Evolutionary conservation across 805 yeast species (phyloP).

Genomic region (Zygosaccharomyces gambellarensis): DNA sequence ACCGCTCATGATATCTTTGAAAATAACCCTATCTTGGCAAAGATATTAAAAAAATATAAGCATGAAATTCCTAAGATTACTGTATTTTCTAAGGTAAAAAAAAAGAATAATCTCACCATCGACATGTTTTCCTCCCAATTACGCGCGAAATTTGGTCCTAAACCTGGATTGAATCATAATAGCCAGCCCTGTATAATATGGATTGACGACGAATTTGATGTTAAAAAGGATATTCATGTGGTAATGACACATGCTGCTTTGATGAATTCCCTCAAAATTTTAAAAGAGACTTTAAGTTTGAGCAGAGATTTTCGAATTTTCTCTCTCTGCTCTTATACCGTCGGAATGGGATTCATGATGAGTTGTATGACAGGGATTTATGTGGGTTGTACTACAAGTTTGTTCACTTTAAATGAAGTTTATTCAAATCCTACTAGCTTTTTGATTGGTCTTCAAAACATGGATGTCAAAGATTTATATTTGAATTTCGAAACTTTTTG

Average conservation of each 20-base stretch:
- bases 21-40: slow-evolving; percentile 23
- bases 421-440: slow-evolving; percentile 69
- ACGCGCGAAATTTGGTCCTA: slow-evolving; percentile 18
- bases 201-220: slow-evolving; percentile 27
- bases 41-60: slow-evolving; percentile 24
- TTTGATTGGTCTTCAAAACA: slow-evolving; percentile 63
- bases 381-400: slow-evolving; percentile 78
- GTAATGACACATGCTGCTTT: slow-evolving; percentile 53
- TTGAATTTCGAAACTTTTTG: slow-evolving; percentile 79
- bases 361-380: slow-evolving; percentile 80
- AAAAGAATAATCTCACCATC: slow-evolving; percentile 21
- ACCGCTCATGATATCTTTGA: slow-evolving; percentile 22
- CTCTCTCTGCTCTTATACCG: slow-evolving; percentile 80
- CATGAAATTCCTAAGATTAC: slow-evolving; percentile 30
- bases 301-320: slow-evolving; percentile 65
- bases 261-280: slow-evolving; percentile 75
- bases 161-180: slow-evolving; percentile 28
- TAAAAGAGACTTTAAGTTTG: slow-evolving; percentile 89
- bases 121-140: slow-evolving; percentile 19
- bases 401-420: slow-evolving; percentile 73
- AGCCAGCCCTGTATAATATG: slow-evolving; percentile 33
- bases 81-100: slow-evolving; percentile 30
- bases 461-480: slow-evolving; percentile 79
- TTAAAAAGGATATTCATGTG: slow-evolving; percentile 26
- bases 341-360: slow-evolving; percentile 85